Evolutionary conservation across 495 filamentous ascomycete genomes (phyloP).

Genomic region (Collariella sp.): DNA sequence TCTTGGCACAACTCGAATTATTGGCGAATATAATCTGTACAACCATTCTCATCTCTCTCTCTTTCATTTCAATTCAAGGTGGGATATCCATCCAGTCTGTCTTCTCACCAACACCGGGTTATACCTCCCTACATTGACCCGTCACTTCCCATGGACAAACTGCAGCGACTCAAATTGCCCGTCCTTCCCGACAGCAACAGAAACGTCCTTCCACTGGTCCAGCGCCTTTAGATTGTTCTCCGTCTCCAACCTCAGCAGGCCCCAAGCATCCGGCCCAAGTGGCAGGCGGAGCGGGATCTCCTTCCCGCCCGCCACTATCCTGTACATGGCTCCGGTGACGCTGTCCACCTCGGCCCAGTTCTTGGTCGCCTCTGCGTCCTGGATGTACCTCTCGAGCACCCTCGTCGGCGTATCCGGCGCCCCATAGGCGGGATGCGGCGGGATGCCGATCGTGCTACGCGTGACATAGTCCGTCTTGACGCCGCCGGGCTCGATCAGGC

Average conservation of each 20-base stretch:
- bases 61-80: too few species aligned
- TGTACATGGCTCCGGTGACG: constrained; percentile 33
- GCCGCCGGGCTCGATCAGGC: constrained; percentile 43
- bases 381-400: constrained; percentile 27
- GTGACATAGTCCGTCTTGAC: constrained; percentile 40
- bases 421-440: constrained; percentile 26
- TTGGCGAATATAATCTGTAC: too few species aligned
- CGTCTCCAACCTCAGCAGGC: constrained; percentile 28
- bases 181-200: constrained; percentile 23
- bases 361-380: constrained; percentile 22
- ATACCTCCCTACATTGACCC: too few species aligned
- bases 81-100: too few species aligned
- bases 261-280: constrained; percentile 38
- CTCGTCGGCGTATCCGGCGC: constrained; percentile 31
- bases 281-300: constrained; percentile 38
- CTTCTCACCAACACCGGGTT: too few species aligned
- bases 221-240: constrained; percentile 27
- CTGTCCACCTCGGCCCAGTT: constrained; percentile 30
- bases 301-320: constrained; percentile 27
- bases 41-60: too few species aligned
- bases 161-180: constrained; percentile 10
- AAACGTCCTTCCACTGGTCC: constrained; percentile 30
- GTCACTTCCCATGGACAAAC: too few species aligned
- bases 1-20: too few species aligned
- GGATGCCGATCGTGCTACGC: constrained; percentile 19